Base-by-base conservation (phyloP, 2,329 filamentous ascomycete species). In the Venturia oleaginea region DNA sequence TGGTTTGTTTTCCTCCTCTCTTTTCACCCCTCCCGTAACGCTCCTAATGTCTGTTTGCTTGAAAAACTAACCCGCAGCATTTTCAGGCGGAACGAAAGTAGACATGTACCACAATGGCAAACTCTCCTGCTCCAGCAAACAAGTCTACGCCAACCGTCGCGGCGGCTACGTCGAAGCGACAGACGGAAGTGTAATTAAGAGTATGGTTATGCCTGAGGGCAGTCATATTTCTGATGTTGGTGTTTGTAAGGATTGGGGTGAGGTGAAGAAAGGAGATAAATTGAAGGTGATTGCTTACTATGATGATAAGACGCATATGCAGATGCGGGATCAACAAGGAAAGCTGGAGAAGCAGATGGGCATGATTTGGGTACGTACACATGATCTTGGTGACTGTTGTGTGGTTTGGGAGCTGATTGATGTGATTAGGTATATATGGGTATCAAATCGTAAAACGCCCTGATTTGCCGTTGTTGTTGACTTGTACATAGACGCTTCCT, bases 211-310 rank as follows among this genome's bases (percentile, higher is more conserved):
- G 61, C 22, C 61, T 10, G 40, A 46, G n/a, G 42, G 42, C 8
- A 61, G 59, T 24, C 59, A 61, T 30, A 61, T 61, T 8, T 42
- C 37, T 22, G 59, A 61, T 61, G 59, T 61, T 8, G 59, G 59
- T 30, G 34, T 61, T 24, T 64, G 63, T 38, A 38, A 64, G n/a
- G 55, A 64, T 59, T 42, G 27, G 42, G 46, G 15, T 13, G 32
- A 59, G 27, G 32, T 62, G 30, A 65, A 65, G 64, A 55, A 48
- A 24, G 64, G 64, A 1, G 64, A 65, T 46, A 48, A 51, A 42
- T 10, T 65, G 24, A 51, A 38, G 19, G 59, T 62, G 4, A 30
- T 43, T 59, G 59, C 64, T 19, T 48, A 30, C 27, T 65, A 54
- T n/a, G 64, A 65, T 43, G 34, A 32, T 22, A 62, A 51, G 40